Conservation (phyloP, 768 basidiomycete species). For the Phanerochaete sordida region DNA sequence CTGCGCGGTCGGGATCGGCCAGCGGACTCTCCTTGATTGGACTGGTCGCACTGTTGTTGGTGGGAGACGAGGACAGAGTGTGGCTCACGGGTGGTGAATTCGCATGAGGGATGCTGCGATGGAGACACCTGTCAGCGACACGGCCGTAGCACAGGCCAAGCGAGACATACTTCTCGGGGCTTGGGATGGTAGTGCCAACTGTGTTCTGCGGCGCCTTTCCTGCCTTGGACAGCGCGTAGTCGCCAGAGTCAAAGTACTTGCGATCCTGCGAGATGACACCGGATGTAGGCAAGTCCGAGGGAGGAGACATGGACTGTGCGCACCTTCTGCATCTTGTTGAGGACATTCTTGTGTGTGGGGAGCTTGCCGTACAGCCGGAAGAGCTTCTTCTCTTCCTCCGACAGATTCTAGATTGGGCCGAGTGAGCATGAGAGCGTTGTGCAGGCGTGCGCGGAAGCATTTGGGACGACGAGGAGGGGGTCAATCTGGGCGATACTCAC, state of each 20-base stretch:
- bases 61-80: slow-evolving; percentile 70
- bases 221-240: slow-evolving; percentile 96
- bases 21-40: slow-evolving; percentile 60
- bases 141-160: not conserved
- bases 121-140: not conserved
- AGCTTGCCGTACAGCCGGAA: slow-evolving; percentile 94
- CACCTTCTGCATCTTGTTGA: slow-evolving; percentile 96
- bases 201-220: slow-evolving; percentile 83
- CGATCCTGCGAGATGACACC: slow-evolving; percentile 63
- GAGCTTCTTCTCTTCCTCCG: slow-evolving; percentile 89
- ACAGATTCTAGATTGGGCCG: slow-evolving; percentile 54
- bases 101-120: slow-evolving; percentile 84
- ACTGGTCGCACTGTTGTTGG: slow-evolving; percentile 49
- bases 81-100: slow-evolving; percentile 54
- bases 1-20: slow-evolving; percentile 17
- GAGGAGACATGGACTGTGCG: not conserved
- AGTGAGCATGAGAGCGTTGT: not conserved
- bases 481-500: slow-evolving; percentile 43
- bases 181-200: slow-evolving; percentile 97
- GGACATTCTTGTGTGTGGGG: slow-evolving; percentile 88
- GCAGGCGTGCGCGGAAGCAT: not conserved
- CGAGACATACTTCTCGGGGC: slow-evolving; percentile 83
- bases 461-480: not conserved
- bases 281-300: not conserved
- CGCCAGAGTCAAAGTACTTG: slow-evolving; percentile 99